Evolutionary conservation across 331 rosid species (phyloP).

Genomic region (Ulmus americana): DNA sequence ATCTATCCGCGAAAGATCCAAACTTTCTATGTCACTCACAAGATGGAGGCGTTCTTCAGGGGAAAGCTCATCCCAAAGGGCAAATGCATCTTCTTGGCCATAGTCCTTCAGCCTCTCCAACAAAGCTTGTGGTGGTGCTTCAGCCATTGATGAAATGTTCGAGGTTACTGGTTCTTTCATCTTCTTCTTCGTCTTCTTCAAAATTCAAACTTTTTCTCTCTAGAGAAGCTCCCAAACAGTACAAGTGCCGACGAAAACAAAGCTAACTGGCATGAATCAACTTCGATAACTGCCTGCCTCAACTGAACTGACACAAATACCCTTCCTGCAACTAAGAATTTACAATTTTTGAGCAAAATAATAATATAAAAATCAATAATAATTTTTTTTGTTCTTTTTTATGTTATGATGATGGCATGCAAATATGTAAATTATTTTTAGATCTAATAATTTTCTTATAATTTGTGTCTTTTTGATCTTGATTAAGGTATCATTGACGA

Average conservation of each 20-base stretch:
- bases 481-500: too few species aligned
- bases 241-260: neutral
- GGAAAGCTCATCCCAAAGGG: conserved; percentile 93
- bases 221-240: conserved; percentile 3
- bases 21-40: conserved; percentile 70
- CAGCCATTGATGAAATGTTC: conserved; percentile 19
- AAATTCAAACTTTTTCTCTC: neutral
- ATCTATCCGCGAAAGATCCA: conserved; percentile 83
- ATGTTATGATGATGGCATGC: too few species aligned
- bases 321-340: neutral
- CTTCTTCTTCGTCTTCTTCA: neutral
- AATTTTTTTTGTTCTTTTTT: too few species aligned
- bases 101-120: conserved; percentile 91
- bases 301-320: conserved; percentile 3
- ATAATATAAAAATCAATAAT: too few species aligned
- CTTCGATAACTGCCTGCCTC: conserved; percentile 1
- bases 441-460: too few species aligned
- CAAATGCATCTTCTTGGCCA: conserved; percentile 88
- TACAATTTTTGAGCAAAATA: too few species aligned
- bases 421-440: too few species aligned
- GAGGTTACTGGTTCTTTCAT: conserved; percentile 2
- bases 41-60: conserved; percentile 64
- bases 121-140: conserved; percentile 51
- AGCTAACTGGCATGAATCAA: neutral
- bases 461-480: too few species aligned